Conservation (phyloP, 345 rosid genomes). For the Dovyalis caffra region DNA sequence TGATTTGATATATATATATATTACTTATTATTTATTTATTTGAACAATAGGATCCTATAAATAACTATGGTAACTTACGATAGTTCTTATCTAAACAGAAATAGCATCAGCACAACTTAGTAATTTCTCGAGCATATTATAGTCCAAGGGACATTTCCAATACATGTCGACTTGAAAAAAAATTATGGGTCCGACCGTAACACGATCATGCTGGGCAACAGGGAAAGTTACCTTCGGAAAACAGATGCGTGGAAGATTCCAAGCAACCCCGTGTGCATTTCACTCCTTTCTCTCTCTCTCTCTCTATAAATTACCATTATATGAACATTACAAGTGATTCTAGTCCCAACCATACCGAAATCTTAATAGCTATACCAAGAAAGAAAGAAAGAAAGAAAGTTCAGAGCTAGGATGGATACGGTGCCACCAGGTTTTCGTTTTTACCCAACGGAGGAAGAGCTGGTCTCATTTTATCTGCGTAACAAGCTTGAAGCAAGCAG, state of each 20-base stretch:
- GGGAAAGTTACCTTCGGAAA: neutral
- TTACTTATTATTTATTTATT: too few relatives aligned
- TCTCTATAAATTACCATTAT: too few relatives aligned
- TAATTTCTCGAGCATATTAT: too few relatives aligned
- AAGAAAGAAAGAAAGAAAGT: too few relatives aligned
- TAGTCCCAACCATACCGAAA: neutral
- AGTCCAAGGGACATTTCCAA: neutral
- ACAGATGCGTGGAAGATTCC: neutral
- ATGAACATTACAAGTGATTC: neutral
- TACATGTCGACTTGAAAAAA: neutral
- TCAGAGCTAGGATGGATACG: neutral
- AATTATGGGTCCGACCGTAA: neutral
- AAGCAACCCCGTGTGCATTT: neutral
- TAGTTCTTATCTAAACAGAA: too few relatives aligned
- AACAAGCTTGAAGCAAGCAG: slow-evolving; percentile 19
- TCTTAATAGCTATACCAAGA: too few relatives aligned
- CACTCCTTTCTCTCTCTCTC: neutral
- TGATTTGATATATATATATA: too few relatives aligned
- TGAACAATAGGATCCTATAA: too few relatives aligned
- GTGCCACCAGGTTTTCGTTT: slow-evolving; percentile 19
- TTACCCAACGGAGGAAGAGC: slow-evolving; percentile 22
- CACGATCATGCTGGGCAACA: neutral
- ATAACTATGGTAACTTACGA: too few relatives aligned
- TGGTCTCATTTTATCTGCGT: slow-evolving; percentile 13
- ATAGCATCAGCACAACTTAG: too few relatives aligned